phyloP scores from a whole-genome alignment of 73 alveolate genomes.

The Paraurostyla sp. region DNA sequence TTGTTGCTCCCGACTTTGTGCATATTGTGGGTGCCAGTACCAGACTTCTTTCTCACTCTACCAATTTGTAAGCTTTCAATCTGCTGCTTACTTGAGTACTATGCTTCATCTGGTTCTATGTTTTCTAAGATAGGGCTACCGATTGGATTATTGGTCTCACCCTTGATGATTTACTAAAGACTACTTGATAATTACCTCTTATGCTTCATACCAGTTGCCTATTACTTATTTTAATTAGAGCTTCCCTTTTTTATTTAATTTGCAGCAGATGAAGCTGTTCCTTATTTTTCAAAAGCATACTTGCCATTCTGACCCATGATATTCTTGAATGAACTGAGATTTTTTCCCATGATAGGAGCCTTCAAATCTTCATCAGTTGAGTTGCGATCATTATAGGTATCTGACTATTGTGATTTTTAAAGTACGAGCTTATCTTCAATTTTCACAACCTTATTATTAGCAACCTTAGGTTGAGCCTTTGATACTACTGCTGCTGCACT shows the following conservation, averaged over 20 bases:
- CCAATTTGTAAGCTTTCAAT: not conserved
- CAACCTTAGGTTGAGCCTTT: not conserved
- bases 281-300: slow-evolving; percentile 11
- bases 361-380: slow-evolving; percentile 58
- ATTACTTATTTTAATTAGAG: not conserved
- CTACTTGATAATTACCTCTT: slow-evolving; percentile 2
- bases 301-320: not conserved
- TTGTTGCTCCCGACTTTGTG: too few species aligned
- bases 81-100: not conserved
- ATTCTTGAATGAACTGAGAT: not conserved
- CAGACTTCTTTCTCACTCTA: slow-evolving; percentile 27
- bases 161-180: not conserved
- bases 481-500: too few species aligned
- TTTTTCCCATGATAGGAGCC: slow-evolving; percentile 17
- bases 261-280: not conserved
- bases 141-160: slow-evolving; percentile 13
- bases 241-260: not conserved
- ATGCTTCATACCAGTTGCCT: not conserved
- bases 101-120: slow-evolving; percentile 16
- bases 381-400: not conserved
- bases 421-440: not conserved
- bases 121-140: not conserved
- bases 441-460: not conserved
- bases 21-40: too few species aligned
- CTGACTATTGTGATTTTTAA: not conserved